A percentile compares a stretch with the other conserved stretches of the same genome.
These are phyloP conservation scores for Macrolepiota albuminosa DNA, from an alignment of 768 basidiomycete species.

Conservation along the genomic window DNA sequence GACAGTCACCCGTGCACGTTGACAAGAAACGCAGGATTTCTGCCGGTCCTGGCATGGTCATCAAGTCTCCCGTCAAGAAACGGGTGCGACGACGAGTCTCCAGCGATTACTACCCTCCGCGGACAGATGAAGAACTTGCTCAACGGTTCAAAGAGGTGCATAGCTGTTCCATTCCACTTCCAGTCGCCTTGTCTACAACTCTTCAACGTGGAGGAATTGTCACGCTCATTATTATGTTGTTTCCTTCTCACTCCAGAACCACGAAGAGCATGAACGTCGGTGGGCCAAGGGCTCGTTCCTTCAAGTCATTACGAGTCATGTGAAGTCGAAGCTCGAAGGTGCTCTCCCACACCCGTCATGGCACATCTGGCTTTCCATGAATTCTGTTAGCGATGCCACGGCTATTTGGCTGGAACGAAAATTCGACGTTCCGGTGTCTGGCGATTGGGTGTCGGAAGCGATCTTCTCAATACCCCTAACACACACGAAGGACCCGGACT, in stretches of 20 bases:
- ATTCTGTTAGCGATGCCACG: conserved; percentile 67
- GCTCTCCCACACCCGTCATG: conserved; percentile 37
- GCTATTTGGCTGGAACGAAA: conserved; percentile 80
- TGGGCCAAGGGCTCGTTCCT: conserved; percentile 78
- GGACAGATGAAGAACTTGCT: conserved; percentile 63
- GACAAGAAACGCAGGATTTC: conserved; percentile 34
- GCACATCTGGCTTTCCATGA: conserved; percentile 72
- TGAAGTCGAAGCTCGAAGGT: conserved; percentile 28
- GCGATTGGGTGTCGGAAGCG: conserved; percentile 53
- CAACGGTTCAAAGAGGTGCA: conserved; percentile 65
- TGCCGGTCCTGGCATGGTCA: conserved; percentile 10
- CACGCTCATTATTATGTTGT: conserved; percentile 15
- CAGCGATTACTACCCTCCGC: conserved; percentile 44
- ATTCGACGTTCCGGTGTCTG: conserved; percentile 63
- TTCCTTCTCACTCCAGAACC: conserved; percentile 45
- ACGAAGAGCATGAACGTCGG: conserved; percentile 62
- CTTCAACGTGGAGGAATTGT: conserved; percentile 11
- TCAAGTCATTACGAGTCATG: conserved; percentile 33
- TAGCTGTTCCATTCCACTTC: conserved; percentile 17
- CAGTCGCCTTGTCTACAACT: conserved; percentile 13
- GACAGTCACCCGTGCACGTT: conserved; percentile 11
- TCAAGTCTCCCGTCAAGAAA: conserved; percentile 30
- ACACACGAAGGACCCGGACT: conserved; percentile 24
- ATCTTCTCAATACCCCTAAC: conserved; percentile 58
- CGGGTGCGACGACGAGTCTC: conserved; percentile 35